These are phyloP conservation scores for Pilatotrama ljubarskyi DNA, from an alignment of 768 basidiomycete species.

Conservation along the genomic window DNA sequence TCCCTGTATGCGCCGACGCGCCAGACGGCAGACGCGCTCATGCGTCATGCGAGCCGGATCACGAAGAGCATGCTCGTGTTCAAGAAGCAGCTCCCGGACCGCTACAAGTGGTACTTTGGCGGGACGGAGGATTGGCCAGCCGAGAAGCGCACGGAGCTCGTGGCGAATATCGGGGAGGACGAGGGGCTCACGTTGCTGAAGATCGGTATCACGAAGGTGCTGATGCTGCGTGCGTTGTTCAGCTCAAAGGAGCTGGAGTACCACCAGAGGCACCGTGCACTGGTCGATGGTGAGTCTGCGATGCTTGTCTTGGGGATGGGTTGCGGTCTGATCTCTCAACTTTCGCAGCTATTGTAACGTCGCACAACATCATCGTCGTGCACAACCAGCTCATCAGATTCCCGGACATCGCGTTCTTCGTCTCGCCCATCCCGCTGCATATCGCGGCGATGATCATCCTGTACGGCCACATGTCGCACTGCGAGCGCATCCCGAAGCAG, in stretches of 20 bases:
- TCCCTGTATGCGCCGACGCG: constrained; percentile 79
- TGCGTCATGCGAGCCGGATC: constrained; percentile 77
- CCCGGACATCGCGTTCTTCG: constrained; percentile 87
- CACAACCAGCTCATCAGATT: constrained; percentile 83
- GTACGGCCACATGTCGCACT: constrained; percentile 82
- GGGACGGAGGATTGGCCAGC: constrained; percentile 75
- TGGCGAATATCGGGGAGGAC: constrained; percentile 75
- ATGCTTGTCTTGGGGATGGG: not conserved
- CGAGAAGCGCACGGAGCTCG: constrained; percentile 63
- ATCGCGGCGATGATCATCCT: constrained; percentile 91
- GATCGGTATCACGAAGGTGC: constrained; percentile 76
- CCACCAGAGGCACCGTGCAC: constrained; percentile 62
- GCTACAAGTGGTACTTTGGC: constrained; percentile 73
- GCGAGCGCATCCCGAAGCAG: constrained; percentile 61
- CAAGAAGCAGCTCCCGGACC: constrained; percentile 65
- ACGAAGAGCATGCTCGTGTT: constrained; percentile 77
- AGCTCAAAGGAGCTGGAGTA: constrained; percentile 73
- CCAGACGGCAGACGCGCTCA: constrained; percentile 65
- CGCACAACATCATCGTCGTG: constrained; percentile 84
- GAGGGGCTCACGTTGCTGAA: constrained; percentile 83
- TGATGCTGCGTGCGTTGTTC: constrained; percentile 77
- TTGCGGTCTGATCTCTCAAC: not conserved
- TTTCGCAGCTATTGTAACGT: constrained; percentile 70
- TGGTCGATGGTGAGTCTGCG: constrained; percentile 66
- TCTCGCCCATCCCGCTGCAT: constrained; percentile 85